Conservation (phyloP, 495 filamentous ascomycete species). For the Elasticomyces elasticus region DNA sequence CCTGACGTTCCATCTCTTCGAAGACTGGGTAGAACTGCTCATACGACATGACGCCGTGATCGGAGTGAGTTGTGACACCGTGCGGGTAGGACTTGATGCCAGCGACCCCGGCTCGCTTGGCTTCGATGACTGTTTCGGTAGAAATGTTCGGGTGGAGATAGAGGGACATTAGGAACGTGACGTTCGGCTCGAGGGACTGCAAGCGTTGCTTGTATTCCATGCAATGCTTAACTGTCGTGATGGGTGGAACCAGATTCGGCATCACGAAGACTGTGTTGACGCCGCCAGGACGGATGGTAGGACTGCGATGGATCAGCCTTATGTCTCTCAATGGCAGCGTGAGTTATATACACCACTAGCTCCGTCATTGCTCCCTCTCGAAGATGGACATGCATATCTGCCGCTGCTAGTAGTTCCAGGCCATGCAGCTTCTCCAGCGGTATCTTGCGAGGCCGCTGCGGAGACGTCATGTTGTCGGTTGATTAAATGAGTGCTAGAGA, state of each 20-base stretch:
- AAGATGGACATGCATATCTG: slow-evolving; percentile 50
- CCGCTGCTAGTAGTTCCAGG: slow-evolving; percentile 21
- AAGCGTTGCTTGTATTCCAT: slow-evolving; percentile 64
- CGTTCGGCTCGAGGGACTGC: slow-evolving; percentile 54
- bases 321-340: background rate
- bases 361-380: slow-evolving; percentile 74
- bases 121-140: slow-evolving; percentile 65
- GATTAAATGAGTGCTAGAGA: background rate
- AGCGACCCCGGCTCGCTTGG: slow-evolving; percentile 52
- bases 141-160: slow-evolving; percentile 73
- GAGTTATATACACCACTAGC: slow-evolving; percentile 45
- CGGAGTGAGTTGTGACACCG: slow-evolving; percentile 76
- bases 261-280: slow-evolving; percentile 79
- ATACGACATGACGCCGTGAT: slow-evolving; percentile 67
- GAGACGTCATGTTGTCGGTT: background rate
- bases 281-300: slow-evolving; percentile 60
- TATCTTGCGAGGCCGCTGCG: slow-evolving; percentile 10
- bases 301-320: slow-evolving; percentile 21
- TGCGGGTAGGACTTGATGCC: slow-evolving; percentile 50
- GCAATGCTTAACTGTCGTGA: slow-evolving; percentile 63
- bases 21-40: slow-evolving; percentile 67
- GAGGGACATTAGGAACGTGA: slow-evolving; percentile 81
- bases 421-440: slow-evolving; percentile 21
- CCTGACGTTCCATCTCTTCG: slow-evolving; percentile 60
- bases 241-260: slow-evolving; percentile 66